These are phyloP conservation scores for Hyphopichia pseudoburtonii DNA, from an alignment of 1,139 yeast genomes.

Conservation along the genomic window DNA sequence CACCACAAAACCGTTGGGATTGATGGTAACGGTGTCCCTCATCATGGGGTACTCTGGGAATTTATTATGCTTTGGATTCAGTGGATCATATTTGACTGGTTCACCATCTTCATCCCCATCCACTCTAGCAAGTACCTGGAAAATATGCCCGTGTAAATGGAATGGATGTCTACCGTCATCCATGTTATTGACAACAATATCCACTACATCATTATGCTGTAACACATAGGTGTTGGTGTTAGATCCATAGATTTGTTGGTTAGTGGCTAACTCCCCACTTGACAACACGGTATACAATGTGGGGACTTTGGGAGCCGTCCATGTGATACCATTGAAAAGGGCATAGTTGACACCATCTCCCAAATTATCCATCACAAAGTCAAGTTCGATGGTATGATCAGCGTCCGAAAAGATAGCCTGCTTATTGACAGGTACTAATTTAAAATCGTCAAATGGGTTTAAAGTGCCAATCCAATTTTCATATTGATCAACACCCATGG, in stretches of 20 bases:
- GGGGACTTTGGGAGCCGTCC: constrained; percentile 78
- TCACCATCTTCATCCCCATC: constrained; percentile 34
- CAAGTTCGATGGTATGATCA: constrained; percentile 63
- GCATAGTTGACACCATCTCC: constrained; percentile 86
- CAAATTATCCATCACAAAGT: constrained; percentile 76
- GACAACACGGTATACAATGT: constrained; percentile 72
- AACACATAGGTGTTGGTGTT: constrained; percentile 75
- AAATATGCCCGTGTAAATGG: constrained; percentile 81
- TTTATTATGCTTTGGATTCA: constrained; percentile 27
- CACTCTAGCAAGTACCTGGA: constrained; percentile 55
- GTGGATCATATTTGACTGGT: constrained; percentile 41
- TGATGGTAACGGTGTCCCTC: constrained; percentile 68
- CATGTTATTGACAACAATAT: constrained; percentile 65
- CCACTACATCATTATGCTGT: constrained; percentile 65
- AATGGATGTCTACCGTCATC: constrained; percentile 87
- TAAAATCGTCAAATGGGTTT: constrained; percentile 63
- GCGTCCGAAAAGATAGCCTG: constrained; percentile 58
- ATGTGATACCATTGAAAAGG: constrained; percentile 83
- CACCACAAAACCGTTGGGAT: constrained; percentile 67
- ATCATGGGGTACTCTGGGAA: constrained; percentile 56
- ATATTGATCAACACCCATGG: constrained; percentile 13
- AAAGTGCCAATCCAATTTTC: constrained; percentile 45
- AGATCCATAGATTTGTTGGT: constrained; percentile 58
- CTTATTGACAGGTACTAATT: constrained; percentile 55
- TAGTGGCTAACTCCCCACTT: constrained; percentile 54